Percentiles rank a stretch among this genome's conserved stretches.
These are phyloP conservation scores for Trichosporon ovoides DNA, from an alignment of 1,284 basidiomycete species.

Conservation along the genomic window DNA sequence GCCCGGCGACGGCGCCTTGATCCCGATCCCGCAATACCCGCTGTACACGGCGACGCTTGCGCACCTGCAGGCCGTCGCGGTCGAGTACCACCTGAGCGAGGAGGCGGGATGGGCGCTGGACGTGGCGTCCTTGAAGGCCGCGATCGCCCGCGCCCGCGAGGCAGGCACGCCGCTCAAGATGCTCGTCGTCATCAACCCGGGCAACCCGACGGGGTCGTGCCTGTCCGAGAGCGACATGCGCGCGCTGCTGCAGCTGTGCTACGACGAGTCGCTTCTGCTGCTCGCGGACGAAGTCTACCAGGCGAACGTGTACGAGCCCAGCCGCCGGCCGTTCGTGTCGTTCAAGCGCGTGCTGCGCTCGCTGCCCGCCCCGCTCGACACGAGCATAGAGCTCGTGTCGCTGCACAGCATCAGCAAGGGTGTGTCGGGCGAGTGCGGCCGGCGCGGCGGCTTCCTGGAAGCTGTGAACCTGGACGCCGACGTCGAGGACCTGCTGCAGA, in stretches of 20 bases:
- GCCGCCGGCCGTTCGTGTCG: constrained; percentile 67
- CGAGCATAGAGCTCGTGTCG: constrained; percentile 65
- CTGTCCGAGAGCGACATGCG: constrained; percentile 66
- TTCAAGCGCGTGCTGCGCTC: constrained; percentile 76
- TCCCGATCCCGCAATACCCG: constrained; percentile 95
- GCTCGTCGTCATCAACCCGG: constrained; percentile 88
- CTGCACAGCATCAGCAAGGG: constrained; percentile 93
- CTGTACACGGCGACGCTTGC: constrained; percentile 88
- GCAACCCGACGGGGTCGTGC: constrained; percentile 82
- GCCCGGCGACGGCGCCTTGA: constrained; percentile 44
- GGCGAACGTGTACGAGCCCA: constrained; percentile 65
- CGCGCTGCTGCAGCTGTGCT: constrained; percentile 67
- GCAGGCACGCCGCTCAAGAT: constrained; percentile 58
- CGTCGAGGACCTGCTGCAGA: constrained; percentile 74
- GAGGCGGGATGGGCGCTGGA: constrained; percentile 73
- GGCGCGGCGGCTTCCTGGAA: constrained; percentile 90
- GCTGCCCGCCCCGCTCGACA: constrained; percentile 50
- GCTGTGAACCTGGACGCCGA: constrained; percentile 68
- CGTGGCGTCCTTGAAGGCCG: constrained; percentile 59
- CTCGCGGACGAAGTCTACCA: constrained; percentile 93
- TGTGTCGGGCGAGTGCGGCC: constrained; percentile 81
- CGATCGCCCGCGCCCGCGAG: constrained; percentile 63
- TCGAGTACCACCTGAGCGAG: constrained; percentile 83
- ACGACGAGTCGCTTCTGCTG: constrained; percentile 72
- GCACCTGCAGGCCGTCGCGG: constrained; percentile 65